Conservation (phyloP, 192 early-diverging fungal genomes). For the Coemansia sp. region DNA sequence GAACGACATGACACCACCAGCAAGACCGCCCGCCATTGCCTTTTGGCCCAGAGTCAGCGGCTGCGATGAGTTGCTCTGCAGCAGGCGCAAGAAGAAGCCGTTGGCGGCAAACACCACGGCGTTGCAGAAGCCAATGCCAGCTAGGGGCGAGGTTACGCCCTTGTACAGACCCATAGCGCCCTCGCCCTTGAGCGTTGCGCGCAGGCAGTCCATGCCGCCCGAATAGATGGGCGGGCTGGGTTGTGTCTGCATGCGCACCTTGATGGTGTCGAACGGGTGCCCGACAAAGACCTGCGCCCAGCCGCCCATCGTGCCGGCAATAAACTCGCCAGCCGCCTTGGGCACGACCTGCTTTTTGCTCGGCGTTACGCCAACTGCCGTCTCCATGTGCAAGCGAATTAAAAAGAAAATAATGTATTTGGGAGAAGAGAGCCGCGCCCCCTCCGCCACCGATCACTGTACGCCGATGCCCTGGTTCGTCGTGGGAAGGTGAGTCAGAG, state of each 20-base stretch:
- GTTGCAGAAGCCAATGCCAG: conserved; percentile 82
- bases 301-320: conserved; percentile 57
- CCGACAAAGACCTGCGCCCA: conserved; percentile 68
- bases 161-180: conserved; percentile 75
- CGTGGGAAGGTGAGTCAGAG: conserved; percentile 4
- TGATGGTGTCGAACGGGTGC: conserved; percentile 87
- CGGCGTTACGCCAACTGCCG: conserved; percentile 23
- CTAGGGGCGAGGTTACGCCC: conserved; percentile 78
- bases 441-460: neutral
- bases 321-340: conserved; percentile 43
- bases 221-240: conserved; percentile 57
- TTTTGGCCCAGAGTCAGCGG: conserved; percentile 69
- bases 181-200: conserved; percentile 78
- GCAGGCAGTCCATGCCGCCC: conserved; percentile 79
- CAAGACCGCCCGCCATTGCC: conserved; percentile 82
- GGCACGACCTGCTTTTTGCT: conserved; percentile 32
- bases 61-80: conserved; percentile 54
- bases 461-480: neutral
- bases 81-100: conserved; percentile 58
- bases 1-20: conserved; percentile 77
- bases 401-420: neutral
- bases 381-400: conserved; percentile 24
- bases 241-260: conserved; percentile 74
- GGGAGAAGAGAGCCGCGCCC: neutral
- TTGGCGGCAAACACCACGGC: conserved; percentile 84